Base-by-base conservation (phyloP, 2,329 filamentous ascomycete genomes). In the Fusarium keratoplasticum region DNA sequence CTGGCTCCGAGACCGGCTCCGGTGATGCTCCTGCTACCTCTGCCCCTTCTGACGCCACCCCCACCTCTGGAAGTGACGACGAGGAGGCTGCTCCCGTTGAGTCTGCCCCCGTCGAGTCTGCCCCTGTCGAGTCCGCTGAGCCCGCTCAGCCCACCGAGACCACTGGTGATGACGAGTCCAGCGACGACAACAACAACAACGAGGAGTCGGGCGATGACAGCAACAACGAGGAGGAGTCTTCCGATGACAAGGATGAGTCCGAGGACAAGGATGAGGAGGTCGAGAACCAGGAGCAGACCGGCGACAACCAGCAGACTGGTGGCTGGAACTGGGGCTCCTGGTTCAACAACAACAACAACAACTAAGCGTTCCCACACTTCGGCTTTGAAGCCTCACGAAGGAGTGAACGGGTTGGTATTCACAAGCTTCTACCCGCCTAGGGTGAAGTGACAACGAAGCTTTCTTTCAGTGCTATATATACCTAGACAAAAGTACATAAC, bases 1-100 rank as follows among this genome's bases (percentile, higher is more conserved):
- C 67, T 6, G 66, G 55, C 6, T 25, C 74, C n/a, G 33, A 50
- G 3, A 50, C 73, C 14, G 63, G 61, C 7, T 36, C 73, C 5
- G 64, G 59, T 11, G 59, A 42, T 4, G 55, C 74, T 40, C 55
- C 69, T 9, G 66, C 74, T 22, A 42, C 74, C 25, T 52, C 42
- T 20, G 64, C 33, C 18, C 42, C 35, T n/a, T 27, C 61, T 33
- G 18, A 55, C 10, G 22, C 47, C n/a, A 20, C 44, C 25, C 61
- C 61, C 9, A 42, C 61, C 25, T 18, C 33, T 52, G 42, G 20
- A 14, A 27, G 20, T 29, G 44, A n/a, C 16, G 29, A 22, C n/a
- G 42, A 36, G 22, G 16, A 35, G 18, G 40, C 40, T 16, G 40
- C 40, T 22, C 40, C 40, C 20, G 40, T 44, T 44, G 50, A 33